Percentiles rank a stretch among this genome's conserved stretches.
Conservation (phyloP, 2,329 filamentous ascomycete genomes). For the Fusarium pseudonygamai region DNA sequence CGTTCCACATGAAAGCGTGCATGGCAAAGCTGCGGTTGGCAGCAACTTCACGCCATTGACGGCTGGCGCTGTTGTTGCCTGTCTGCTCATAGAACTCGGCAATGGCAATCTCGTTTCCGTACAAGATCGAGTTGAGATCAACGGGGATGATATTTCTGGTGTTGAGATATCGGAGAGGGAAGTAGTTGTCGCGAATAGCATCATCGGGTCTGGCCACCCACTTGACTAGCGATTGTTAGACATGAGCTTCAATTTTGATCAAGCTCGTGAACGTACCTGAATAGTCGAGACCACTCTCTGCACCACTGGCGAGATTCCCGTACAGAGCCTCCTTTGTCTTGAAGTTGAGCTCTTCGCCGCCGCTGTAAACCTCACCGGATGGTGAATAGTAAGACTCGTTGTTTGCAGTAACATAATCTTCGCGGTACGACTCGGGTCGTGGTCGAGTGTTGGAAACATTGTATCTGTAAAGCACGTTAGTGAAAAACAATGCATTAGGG, state of each 20-base stretch:
- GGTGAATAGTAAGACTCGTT: conserved; percentile 70
- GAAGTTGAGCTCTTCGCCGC: conserved; percentile 59
- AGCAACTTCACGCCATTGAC: conserved; percentile 61
- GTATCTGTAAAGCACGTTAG: conserved; percentile 53
- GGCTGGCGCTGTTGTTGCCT: conserved; percentile 61
- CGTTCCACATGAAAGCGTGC: conserved; percentile 71
- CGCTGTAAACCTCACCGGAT: conserved; percentile 67
- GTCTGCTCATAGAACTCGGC: conserved; percentile 61
- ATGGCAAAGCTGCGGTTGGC: conserved; percentile 67
- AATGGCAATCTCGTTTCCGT: conserved; percentile 70
- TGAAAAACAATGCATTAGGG: not conserved
- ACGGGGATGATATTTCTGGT: conserved; percentile 67
- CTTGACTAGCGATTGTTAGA: conserved; percentile 49
- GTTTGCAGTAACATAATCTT: conserved; percentile 73
- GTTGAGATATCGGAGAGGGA: conserved; percentile 72
- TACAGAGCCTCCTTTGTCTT: conserved; percentile 64
- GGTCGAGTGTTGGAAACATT: conserved; percentile 71
- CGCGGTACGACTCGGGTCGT: conserved; percentile 72
- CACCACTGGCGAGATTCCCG: conserved; percentile 70
- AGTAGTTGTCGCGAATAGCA: conserved; percentile 68
- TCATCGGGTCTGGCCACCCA: conserved; percentile 68
- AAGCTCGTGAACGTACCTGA: conserved; percentile 28
- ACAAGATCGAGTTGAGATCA: conserved; percentile 75
- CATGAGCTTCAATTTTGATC: accelerated
- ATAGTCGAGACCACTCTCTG: conserved; percentile 75